Percentiles rank a stretch among this genome's conserved stretches.
Evolutionary conservation across 1,284 basidiomycete genomes (phyloP).

Genomic region (Trichosporon sp.): DNA sequence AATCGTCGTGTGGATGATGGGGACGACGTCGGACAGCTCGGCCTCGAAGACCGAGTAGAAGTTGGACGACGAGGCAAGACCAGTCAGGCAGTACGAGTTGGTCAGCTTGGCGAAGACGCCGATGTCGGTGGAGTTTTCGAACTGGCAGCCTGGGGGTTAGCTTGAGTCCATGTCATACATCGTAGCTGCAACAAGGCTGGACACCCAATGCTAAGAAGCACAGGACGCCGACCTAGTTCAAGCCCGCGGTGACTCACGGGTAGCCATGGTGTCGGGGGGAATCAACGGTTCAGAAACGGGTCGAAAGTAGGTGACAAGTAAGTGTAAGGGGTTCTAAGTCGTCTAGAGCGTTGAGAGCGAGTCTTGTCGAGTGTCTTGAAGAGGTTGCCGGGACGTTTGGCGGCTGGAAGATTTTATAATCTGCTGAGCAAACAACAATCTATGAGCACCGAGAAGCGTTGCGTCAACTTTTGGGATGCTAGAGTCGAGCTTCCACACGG

Average conservation of each 20-base stretch:
- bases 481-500: conserved; percentile 3
- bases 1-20: conserved; percentile 95
- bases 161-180: background rate
- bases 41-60: conserved; percentile 97
- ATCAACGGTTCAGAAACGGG: background rate
- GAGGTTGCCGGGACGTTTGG: too few species aligned
- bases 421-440: background rate
- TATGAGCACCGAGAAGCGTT: background rate
- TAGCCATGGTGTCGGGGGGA: conserved; percentile 47
- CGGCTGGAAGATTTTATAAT: background rate
- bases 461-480: conserved; percentile 9
- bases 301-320: background rate
- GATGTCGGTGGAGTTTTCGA: conserved; percentile 95
- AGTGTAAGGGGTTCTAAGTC: background rate
- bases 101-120: conserved; percentile 93
- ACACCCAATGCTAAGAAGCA: too few species aligned
- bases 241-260: conserved; percentile 46
- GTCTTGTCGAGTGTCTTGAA: too few species aligned
- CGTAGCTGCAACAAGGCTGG: too few species aligned
- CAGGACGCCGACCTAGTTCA: too few species aligned
- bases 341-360: background rate
- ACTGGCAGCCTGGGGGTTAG: conserved; percentile 65
- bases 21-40: conserved; percentile 87
- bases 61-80: conserved; percentile 91
- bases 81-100: conserved; percentile 89